Evolutionary conservation across 768 basidiomycete species (phyloP).

Genomic region (Collybia sp.): DNA sequence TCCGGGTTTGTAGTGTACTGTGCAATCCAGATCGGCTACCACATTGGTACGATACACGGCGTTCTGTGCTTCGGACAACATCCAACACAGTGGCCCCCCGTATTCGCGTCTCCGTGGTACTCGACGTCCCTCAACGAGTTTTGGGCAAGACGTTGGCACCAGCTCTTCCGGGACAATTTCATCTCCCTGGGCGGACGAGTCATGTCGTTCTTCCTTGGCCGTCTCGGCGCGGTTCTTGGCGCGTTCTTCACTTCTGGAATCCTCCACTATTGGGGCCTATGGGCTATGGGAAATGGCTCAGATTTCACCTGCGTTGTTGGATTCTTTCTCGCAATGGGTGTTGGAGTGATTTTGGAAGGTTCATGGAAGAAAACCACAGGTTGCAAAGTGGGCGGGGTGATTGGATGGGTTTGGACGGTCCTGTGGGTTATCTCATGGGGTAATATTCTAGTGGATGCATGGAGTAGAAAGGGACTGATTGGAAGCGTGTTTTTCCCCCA

Average conservation of each 20-base stretch:
- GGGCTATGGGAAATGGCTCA: slow-evolving; percentile 51
- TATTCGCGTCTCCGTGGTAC: slow-evolving; percentile 54
- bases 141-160: slow-evolving; percentile 69
- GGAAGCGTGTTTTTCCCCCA: slow-evolving; percentile 33
- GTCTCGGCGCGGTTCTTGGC: slow-evolving; percentile 45
- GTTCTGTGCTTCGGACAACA: slow-evolving; percentile 42
- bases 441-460: slow-evolving; percentile 45
- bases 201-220: slow-evolving; percentile 37
- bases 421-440: slow-evolving; percentile 45
- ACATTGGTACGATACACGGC: slow-evolving; percentile 36
- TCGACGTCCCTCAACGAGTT: slow-evolving; percentile 56
- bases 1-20: slow-evolving; percentile 40
- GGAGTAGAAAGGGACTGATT: slow-evolving; percentile 36
- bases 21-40: slow-evolving; percentile 38
- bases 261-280: slow-evolving; percentile 54
- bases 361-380: slow-evolving; percentile 40
- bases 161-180: slow-evolving; percentile 56
- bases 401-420: slow-evolving; percentile 49
- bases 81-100: slow-evolving; percentile 57
- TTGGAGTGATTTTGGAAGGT: slow-evolving; percentile 47
- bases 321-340: slow-evolving; percentile 55
- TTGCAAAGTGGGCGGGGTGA: slow-evolving; percentile 38
- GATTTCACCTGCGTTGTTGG: slow-evolving; percentile 38
- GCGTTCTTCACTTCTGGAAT: slow-evolving; percentile 58
- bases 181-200: slow-evolving; percentile 46